phyloP scores from a whole-genome alignment of 768 basidiomycete species.

The Phlegmacium glaucopus region DNA sequence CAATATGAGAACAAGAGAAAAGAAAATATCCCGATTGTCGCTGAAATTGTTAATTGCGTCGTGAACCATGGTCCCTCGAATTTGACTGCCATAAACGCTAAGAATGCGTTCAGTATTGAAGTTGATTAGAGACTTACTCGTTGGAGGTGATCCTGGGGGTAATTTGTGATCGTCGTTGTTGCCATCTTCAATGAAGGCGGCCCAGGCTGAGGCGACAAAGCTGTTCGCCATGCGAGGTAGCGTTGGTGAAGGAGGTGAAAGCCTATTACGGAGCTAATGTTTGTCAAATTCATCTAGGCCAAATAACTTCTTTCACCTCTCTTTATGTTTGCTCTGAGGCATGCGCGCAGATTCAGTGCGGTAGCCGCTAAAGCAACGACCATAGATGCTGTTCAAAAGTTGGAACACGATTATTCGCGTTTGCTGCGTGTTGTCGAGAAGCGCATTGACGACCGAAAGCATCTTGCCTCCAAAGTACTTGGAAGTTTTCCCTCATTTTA shows the following conservation, averaged over 20 bases:
- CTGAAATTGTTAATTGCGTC: conserved; percentile 81
- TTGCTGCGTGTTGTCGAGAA: conserved; percentile 53
- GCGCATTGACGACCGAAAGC: conserved; percentile 47
- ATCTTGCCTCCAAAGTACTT: conserved; percentile 41
- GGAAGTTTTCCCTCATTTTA: not conserved
- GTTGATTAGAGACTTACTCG: conserved; percentile 36
- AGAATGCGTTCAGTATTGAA: conserved; percentile 2
- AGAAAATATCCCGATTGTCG: conserved; percentile 70
- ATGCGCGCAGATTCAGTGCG: conserved; percentile 3
- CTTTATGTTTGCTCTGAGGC: conserved; percentile 15
- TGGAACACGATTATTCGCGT: conserved; percentile 44
- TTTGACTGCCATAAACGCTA: conserved; percentile 43
- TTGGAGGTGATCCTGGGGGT: conserved; percentile 65
- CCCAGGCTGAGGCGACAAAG: conserved; percentile 16
- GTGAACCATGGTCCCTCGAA: conserved; percentile 96
- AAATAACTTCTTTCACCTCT: conserved; percentile 15
- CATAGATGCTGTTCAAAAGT: conserved; percentile 14
- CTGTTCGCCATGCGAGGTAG: conserved; percentile 15
- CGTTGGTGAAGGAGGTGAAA: too few species aligned
- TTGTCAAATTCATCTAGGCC: conserved; percentile 11
- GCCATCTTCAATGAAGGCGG: conserved; percentile 16
- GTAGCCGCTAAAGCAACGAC: conserved; percentile 1
- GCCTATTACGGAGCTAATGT: too few species aligned
- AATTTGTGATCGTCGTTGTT: conserved; percentile 38
- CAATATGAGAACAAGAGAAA: conserved; percentile 90